Conservation (phyloP, 495 filamentous ascomycete genomes). For the Cercophora sp. region DNA sequence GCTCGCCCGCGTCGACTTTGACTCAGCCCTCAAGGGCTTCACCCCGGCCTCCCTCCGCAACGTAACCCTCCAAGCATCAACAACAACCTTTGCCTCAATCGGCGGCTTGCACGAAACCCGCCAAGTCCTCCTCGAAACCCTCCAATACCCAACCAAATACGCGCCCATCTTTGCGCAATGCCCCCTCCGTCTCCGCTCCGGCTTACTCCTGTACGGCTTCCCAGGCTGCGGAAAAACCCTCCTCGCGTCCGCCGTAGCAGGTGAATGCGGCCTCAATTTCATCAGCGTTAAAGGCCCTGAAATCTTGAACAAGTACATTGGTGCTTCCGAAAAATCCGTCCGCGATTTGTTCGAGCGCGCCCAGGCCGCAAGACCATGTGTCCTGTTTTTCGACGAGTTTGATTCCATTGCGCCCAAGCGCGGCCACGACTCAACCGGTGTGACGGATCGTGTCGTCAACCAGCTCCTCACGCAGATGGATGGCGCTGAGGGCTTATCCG, state of each 20-base stretch:
- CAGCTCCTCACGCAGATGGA: constrained; percentile 99
- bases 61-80: constrained; percentile 85
- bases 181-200: constrained; percentile 86
- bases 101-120: constrained; percentile 84
- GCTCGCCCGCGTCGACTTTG: constrained; percentile 71
- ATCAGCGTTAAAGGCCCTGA: constrained; percentile 97
- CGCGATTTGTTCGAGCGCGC: constrained; percentile 93
- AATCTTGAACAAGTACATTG: constrained; percentile 98
- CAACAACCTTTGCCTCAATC: constrained; percentile 83
- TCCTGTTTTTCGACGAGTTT: constrained; percentile 98
- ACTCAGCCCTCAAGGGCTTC: constrained; percentile 79
- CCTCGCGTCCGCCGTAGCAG: constrained; percentile 86
- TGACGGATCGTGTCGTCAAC: constrained; percentile 97
- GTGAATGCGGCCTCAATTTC: constrained; percentile 95
- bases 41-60: constrained; percentile 91
- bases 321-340: constrained; percentile 90
- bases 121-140: constrained; percentile 81
- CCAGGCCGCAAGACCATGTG: constrained; percentile 80
- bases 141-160: constrained; percentile 97
- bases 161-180: constrained; percentile 96
- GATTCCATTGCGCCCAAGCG: constrained; percentile 96
- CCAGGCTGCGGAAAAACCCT: constrained; percentile 96
- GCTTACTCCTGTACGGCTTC: constrained; percentile 87
- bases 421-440: constrained; percentile 92
- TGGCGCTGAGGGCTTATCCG: constrained; percentile 88